Base-by-base conservation (phyloP, 225 moss, liverwort and hornwort genomes). In the Marchantia polymorpha region DNA sequence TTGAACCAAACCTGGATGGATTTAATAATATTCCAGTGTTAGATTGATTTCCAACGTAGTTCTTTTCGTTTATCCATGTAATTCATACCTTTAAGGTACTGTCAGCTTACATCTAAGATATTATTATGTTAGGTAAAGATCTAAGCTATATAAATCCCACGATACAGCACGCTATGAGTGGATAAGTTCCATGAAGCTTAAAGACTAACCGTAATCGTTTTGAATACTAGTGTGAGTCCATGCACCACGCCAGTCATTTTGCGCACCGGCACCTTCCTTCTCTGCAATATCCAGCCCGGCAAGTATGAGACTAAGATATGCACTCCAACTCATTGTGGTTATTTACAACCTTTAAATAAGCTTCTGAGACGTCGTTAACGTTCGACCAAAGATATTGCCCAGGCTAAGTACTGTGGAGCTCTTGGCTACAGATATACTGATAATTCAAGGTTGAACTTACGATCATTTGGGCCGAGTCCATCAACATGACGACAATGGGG, bases 241-340 rank as follows among this genome's bases (percentile, higher is more conserved):
- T 82, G 90, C 86, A 81, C 99, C 99, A 73, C 88, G 87, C 99
- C 99, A 99, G 80, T 99, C 84, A 56, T 99, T 99, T 79, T 84
- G 72, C 30, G 92, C 99, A 77, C 91, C 89, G 64, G 67, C 76
- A 73, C 87, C 89, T 15, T 84, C 82, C 53, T 69, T 54, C 79
- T 79, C 93, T 93, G 89, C 31, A 6, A 39, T 10, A 20, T 30
- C 74, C 54, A 30, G 63, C 15, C 6, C n/a, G 58, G n/a, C 72
- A 69, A 39, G 11, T 19, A 20, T 12, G 8, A 13, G 39, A 20
- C 68, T 56, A 13, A 13, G 56, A 6, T 1, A 56, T 56, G 13
- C 56, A 56, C 56, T 56, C 56, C 19, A 56, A 12, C 56, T 56
- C 19, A 56, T 56, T 0, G 13, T 19, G 5, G 56, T 56, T 56